Percentiles rank a stretch among this genome's conserved stretches.
Conservation (phyloP, 169 alveolate species). For the Plasmodium relictum region DNA sequence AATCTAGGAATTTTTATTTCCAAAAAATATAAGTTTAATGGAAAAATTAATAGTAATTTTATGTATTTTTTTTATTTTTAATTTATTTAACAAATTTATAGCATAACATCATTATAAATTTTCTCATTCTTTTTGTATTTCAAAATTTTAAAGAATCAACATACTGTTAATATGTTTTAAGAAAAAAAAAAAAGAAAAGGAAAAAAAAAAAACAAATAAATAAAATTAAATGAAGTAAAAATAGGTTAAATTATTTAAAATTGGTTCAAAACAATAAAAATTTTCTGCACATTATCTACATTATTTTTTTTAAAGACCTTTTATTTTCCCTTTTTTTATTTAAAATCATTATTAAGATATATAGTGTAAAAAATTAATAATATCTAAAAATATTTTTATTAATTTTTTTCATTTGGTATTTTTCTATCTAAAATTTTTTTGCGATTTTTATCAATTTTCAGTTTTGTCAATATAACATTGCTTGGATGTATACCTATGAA, state of each 20-base stretch:
- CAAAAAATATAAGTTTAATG: too few species aligned
- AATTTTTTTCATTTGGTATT: constrained; percentile 79
- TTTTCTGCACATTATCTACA: background rate
- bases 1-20: too few species aligned
- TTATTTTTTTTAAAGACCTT: too few species aligned
- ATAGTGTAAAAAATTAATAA: too few species aligned
- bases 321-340: too few species aligned
- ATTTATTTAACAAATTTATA: too few species aligned
- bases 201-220: too few species aligned
- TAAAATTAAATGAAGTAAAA: background rate
- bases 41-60: background rate
- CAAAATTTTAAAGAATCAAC: background rate
- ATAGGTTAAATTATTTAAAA: constrained; percentile 10
- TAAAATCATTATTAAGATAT: too few species aligned
- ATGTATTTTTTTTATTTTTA: background rate
- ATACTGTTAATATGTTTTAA: background rate
- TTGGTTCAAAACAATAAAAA: background rate
- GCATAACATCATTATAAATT: too few species aligned
- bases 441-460: constrained; percentile 96
- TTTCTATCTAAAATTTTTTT: constrained; percentile 93
- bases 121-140: background rate
- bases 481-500: constrained; percentile 97
- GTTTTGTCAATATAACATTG: constrained; percentile 96
- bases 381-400: too few species aligned
- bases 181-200: too few species aligned